These are phyloP conservation scores for Galerina marginata DNA, from an alignment of 768 basidiomycete species.

Conservation along the genomic window DNA sequence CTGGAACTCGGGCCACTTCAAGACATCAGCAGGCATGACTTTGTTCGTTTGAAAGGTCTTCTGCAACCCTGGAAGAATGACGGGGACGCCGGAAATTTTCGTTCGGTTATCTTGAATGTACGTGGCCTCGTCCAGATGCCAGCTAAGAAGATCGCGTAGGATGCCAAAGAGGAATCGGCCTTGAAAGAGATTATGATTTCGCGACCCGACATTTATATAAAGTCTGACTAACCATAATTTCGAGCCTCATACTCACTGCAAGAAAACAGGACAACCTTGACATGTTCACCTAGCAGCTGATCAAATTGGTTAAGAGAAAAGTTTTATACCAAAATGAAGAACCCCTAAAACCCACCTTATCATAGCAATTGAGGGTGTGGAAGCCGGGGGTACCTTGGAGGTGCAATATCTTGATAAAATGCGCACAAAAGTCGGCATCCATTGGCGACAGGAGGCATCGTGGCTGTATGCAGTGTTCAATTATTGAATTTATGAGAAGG, in stretches of 20 bases:
- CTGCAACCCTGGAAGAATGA: constrained; percentile 74
- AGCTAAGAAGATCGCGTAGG: constrained; percentile 76
- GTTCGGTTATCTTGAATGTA: constrained; percentile 76
- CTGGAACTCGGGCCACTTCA: constrained; percentile 76
- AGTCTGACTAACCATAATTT: constrained; percentile 75
- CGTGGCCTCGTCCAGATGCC: constrained; percentile 77
- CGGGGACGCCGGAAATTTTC: constrained; percentile 62
- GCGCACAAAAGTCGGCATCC: constrained; percentile 94
- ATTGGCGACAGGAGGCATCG: constrained; percentile 92
- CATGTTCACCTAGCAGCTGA: constrained; percentile 84
- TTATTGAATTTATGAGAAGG: constrained; percentile 63
- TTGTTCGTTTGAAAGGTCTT: constrained; percentile 50
- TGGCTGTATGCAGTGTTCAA: constrained; percentile 93
- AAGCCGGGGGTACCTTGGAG: constrained; percentile 89
- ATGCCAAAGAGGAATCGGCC: constrained; percentile 88
- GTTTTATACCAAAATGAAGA: background rate
- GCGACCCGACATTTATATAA: background rate
- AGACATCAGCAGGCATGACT: constrained; percentile 53
- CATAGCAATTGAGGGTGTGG: constrained; percentile 83
- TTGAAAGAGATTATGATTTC: constrained; percentile 30
- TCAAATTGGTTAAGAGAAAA: constrained; percentile 2
- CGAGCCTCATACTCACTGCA: constrained; percentile 96
- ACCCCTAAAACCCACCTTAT: constrained; percentile 56
- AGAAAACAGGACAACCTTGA: constrained; percentile 85
- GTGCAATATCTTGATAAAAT: constrained; percentile 89